Conservation (phyloP, 805 yeast species). For the Sungouiella thailandica region DNA sequence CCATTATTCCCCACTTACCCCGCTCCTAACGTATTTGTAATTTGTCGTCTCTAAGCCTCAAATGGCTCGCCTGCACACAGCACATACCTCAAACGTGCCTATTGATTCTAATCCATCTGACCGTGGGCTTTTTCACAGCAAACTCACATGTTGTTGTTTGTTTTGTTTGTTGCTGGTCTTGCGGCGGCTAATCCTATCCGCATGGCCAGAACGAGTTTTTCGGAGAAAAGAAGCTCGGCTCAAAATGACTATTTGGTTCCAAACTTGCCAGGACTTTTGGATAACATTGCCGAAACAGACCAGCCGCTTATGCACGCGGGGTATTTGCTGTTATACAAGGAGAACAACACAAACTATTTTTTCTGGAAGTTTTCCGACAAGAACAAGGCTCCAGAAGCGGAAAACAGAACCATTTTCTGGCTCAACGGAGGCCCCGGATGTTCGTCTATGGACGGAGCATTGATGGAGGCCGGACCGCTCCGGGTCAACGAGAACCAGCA, state of each 20-base stretch:
- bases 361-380: conserved; percentile 67
- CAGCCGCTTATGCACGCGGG: conserved; percentile 61
- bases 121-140: no score
- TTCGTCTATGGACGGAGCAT: conserved; percentile 95
- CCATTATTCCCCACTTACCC: no score
- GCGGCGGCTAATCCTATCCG: conserved; percentile 12
- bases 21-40: no score
- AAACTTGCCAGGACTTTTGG: conserved; percentile 33
- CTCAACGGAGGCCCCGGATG: conserved; percentile 99
- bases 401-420: conserved; percentile 67
- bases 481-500: conserved; percentile 45
- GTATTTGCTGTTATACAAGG: conserved; percentile 52
- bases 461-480: conserved; percentile 89
- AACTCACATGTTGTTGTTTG: no score
- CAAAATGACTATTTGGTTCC: conserved; percentile 22
- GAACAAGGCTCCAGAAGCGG: conserved; percentile 24
- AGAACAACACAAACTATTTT: conserved; percentile 56
- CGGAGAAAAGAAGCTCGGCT: conserved; percentile 5
- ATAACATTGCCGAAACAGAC: conserved; percentile 26
- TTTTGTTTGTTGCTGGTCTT: conserved; percentile 4
- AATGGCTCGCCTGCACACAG: no score
- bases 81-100: no score
- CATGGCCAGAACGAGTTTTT: no score
- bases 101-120: no score
- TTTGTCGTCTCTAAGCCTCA: no score